Base-by-base conservation (phyloP, 1,139 yeast species). In the Nakaseomyces nivariensis region DNA sequence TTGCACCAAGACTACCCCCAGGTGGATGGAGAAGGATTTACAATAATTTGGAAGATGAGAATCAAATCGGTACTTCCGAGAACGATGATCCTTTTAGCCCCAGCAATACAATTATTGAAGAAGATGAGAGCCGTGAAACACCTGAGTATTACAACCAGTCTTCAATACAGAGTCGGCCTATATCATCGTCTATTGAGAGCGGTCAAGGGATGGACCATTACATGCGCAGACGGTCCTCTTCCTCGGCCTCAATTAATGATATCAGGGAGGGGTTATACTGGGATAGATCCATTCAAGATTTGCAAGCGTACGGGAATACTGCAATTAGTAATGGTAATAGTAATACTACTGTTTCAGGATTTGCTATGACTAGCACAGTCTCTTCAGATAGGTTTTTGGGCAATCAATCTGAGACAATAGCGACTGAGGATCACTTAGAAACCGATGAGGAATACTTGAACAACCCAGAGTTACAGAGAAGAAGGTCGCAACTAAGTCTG, bases 21-120 rank as follows among this genome's bases (percentile, higher is more conserved):
- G 68, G 68, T 34, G 64, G 64, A 1, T 64, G 68, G 68, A 56
- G 67, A 49, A 44, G 63, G 3, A 52, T 64, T 27, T 58, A 58
- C 29, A 57, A 54, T 31, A 57, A 58, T 11, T 54, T 52, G 7
- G 55, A 50, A 7, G 47, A 45, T 26, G 34, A 25, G 24, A 29
- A 34, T 13, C 47, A 8, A 26, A 17, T 43, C 5, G 37, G 37
- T 4, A 25, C 40, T 1, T 45, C 42, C 4, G 34, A 24, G 26
- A 17, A 10, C 25, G 44, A 43, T 11, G 37, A 48, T 22, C 29
- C 43, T 8, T 26, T 37, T 29, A 24, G 29, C 17, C 31, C 38
- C 33, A 44, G 46, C 31, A 47, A 51, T 25, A 42, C 49, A 24
- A 55, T 50, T 25, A 48, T 45, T 9, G 53, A 51, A 26, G 49